phyloP scores from a whole-genome alignment of 2,329 filamentous ascomycete genomes.

The Immersiporthe knoxdaviesiana region DNA sequence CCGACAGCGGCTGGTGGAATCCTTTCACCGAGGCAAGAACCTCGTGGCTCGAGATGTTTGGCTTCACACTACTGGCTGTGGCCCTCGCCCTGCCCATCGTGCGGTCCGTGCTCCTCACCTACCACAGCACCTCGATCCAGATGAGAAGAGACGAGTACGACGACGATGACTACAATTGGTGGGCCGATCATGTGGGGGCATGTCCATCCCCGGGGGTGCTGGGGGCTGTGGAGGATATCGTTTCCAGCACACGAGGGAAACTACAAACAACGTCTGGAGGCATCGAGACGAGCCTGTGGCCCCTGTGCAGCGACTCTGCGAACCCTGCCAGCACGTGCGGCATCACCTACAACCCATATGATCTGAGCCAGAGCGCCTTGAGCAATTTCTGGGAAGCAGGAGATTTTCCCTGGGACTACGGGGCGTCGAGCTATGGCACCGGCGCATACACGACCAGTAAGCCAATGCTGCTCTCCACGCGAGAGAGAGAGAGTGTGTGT shows the following conservation, averaged over 20 bases:
- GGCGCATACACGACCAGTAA: neutral
- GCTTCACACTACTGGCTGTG: conserved; percentile 5
- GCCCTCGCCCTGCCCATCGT: conserved; percentile 13
- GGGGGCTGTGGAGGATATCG: neutral
- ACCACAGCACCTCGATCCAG: neutral
- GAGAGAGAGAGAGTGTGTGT: too few species aligned
- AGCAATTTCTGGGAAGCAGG: conserved; percentile 18
- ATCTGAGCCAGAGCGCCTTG: conserved; percentile 15
- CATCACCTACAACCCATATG: conserved; percentile 16
- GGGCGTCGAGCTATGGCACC: too few species aligned
- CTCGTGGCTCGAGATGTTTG: neutral
- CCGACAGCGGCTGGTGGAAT: conserved; percentile 32
- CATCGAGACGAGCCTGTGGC: conserved; percentile 16
- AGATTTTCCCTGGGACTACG: too few species aligned
- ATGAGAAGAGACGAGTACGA: too few species aligned
- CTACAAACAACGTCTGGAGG: conserved; percentile 11
- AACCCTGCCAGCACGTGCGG: neutral
- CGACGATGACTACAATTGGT: neutral
- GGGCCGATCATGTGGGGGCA: neutral
- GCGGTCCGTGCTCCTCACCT: conserved; percentile 4
- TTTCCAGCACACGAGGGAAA: neutral
- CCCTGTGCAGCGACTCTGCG: conserved; percentile 13
- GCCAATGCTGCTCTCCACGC: neutral
- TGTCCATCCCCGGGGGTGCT: neutral
- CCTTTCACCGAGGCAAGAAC: neutral